A percentile compares a stretch with the other conserved stretches of the same genome.
These are phyloP conservation scores for Clarireedia monteithiana DNA, from an alignment of 2,329 filamentous ascomycete genomes.

Conservation along the genomic window DNA sequence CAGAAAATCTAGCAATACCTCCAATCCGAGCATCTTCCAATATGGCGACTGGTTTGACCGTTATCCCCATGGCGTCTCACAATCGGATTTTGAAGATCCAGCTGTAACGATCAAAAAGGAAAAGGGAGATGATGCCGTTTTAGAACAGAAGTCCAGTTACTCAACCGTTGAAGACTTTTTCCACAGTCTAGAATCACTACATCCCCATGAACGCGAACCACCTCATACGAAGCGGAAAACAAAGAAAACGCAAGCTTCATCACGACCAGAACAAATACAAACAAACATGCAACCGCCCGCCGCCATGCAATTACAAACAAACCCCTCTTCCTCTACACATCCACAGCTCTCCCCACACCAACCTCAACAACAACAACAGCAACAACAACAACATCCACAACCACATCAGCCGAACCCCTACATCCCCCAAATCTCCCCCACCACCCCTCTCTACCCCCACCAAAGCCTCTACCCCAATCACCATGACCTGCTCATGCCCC, in stretches of 20 bases:
- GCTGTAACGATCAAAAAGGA: slow-evolving; percentile 61
- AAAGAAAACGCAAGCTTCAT: slow-evolving; percentile 30
- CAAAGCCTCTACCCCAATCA: slow-evolving; percentile 31
- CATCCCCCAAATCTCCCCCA: slow-evolving; percentile 23
- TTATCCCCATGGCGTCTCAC: slow-evolving; percentile 86
- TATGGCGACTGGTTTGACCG: slow-evolving; percentile 97
- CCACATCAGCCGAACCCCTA: slow-evolving; percentile 11
- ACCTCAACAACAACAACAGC: slow-evolving; percentile 5
- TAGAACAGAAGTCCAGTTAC: slow-evolving; percentile 83
- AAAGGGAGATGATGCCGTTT: slow-evolving; percentile 75
- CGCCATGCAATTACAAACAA: not conserved
- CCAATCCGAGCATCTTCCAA: slow-evolving; percentile 65
- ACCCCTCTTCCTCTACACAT: slow-evolving; percentile 1
- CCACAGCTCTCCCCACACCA: slow-evolving; percentile 9
- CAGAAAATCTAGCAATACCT: slow-evolving; percentile 38
- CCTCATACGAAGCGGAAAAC: slow-evolving; percentile 32
- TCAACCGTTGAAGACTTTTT: slow-evolving; percentile 95
- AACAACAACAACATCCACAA: not conserved
- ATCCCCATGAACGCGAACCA: slow-evolving; percentile 27
- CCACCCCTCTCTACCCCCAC: slow-evolving; percentile 23
- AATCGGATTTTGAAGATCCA: slow-evolving; percentile 75
- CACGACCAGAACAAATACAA: slow-evolving; percentile 22
- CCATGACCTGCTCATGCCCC: slow-evolving; percentile 41
- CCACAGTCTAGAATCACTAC: slow-evolving; percentile 63
- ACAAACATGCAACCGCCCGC: slow-evolving; percentile 16